Conservation (phyloP, 108 stramenopile species). For the Fragilariopsis cylindrus region DNA sequence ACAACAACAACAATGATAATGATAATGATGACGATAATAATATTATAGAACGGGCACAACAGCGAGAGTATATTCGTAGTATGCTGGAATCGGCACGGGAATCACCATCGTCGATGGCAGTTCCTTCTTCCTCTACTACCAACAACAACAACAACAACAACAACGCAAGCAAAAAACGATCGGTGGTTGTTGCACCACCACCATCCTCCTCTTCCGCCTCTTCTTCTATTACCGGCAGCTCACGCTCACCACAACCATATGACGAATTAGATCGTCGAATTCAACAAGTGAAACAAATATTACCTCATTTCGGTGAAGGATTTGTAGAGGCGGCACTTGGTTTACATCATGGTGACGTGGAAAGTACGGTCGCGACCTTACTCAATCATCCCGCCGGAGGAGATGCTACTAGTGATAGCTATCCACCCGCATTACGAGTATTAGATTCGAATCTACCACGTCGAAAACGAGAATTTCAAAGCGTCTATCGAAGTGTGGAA, state of each 20-base stretch:
- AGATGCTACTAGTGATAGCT: neutral
- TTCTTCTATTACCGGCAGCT: too few species aligned
- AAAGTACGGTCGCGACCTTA: constrained; percentile 60
- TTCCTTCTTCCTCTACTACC: neutral
- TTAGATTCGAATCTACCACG: constrained; percentile 50
- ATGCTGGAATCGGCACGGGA: constrained; percentile 40
- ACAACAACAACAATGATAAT: too few species aligned
- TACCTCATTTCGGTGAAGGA: constrained; percentile 80
- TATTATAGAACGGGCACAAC: constrained; percentile 7
- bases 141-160: neutral
- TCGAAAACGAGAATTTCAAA: constrained; percentile 15
- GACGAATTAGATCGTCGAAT: constrained; percentile 44
- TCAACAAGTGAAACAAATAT: constrained; percentile 46
- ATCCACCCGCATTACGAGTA: constrained; percentile 39
- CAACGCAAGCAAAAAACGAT: neutral
- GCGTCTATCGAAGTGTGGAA: constrained; percentile 18
- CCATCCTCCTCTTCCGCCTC: constrained; percentile 10
- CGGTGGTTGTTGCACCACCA: neutral
- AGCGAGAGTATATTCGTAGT: constrained; percentile 42
- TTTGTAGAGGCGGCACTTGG: constrained; percentile 79
- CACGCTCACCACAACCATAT: too few species aligned
- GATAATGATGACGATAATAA: constrained; percentile 9
- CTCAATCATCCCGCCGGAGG: constrained; percentile 38
- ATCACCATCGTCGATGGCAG: constrained; percentile 10
- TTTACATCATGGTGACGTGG: constrained; percentile 62